Conservation (phyloP, 768 basidiomycete species). For the Leccinum uliginosum region DNA sequence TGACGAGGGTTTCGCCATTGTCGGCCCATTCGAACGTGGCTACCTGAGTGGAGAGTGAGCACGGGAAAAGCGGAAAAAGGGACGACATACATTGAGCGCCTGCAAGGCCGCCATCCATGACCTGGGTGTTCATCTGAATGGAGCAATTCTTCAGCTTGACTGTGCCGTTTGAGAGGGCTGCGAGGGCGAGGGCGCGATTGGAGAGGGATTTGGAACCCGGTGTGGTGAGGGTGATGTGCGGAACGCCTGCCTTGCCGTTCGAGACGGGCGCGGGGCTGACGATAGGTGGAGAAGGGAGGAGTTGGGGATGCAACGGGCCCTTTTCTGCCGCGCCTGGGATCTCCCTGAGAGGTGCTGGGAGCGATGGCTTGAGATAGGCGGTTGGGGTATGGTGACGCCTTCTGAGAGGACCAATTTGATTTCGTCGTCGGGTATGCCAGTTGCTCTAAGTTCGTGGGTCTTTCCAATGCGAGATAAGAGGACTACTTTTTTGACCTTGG, state of each 20-base stretch:
- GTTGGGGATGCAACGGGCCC: slow-evolving; percentile 20
- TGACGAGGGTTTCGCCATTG: slow-evolving; percentile 88
- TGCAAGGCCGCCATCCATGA: slow-evolving; percentile 96
- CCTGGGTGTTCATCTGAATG: slow-evolving; percentile 99
- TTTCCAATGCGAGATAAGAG: slow-evolving; percentile 87
- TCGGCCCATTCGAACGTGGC: slow-evolving; percentile 95
- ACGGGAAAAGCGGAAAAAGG: not conserved
- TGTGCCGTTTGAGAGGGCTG: slow-evolving; percentile 84
- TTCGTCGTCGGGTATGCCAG: slow-evolving; percentile 72
- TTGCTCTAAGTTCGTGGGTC: slow-evolving; percentile 89
- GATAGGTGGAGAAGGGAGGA: slow-evolving; percentile 9
- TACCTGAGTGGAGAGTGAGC: slow-evolving; percentile 47
- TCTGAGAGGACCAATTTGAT: slow-evolving; percentile 82
- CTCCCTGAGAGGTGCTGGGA: slow-evolving; percentile 40
- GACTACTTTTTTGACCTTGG: slow-evolving; percentile 85
- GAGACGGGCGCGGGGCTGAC: not conserved
- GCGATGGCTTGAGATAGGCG: slow-evolving; percentile 32
- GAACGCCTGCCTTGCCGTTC: slow-evolving; percentile 3
- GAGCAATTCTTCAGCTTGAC: slow-evolving; percentile 86
- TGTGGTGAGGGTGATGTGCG: slow-evolving; percentile 69
- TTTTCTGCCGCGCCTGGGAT: slow-evolving; percentile 13
- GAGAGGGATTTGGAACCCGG: slow-evolving; percentile 97
- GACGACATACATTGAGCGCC: slow-evolving; percentile 66
- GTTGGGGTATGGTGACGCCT: slow-evolving; percentile 61
- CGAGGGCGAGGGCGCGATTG: slow-evolving; percentile 89